Percentiles rank a stretch among this genome's conserved stretches.
These are phyloP conservation scores for Neonothopanus nambi DNA, from an alignment of 1,284 basidiomycete genomes.

Conservation along the genomic window DNA sequence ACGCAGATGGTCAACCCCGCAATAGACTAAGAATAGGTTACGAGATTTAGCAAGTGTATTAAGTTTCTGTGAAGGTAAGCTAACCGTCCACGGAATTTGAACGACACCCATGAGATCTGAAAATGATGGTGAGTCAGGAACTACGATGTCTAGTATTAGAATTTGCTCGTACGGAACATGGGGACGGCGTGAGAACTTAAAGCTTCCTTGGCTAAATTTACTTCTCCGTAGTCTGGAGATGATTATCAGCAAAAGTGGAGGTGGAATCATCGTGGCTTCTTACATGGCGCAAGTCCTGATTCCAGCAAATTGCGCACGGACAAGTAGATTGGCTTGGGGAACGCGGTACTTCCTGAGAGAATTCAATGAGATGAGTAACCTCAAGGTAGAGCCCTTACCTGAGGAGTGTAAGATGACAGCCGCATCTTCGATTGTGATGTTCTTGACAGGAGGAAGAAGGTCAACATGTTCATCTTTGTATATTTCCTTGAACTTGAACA, in stretches of 20 bases:
- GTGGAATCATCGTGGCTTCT: background rate
- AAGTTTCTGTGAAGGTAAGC: background rate
- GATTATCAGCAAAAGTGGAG: background rate
- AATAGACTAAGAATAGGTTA: conserved; percentile 18
- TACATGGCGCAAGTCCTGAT: conserved; percentile 28
- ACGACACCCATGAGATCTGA: conserved; percentile 30
- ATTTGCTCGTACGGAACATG: conserved; percentile 23
- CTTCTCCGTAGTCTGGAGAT: conserved; percentile 26
- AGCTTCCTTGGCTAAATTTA: conserved; percentile 25
- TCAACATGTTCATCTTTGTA: too few species aligned
- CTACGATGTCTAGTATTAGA: background rate
- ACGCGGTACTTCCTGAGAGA: conserved; percentile 31
- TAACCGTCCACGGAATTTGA: conserved; percentile 24
- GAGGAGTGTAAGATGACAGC: conserved; percentile 18
- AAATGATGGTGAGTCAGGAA: background rate
- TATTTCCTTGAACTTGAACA: too few species aligned
- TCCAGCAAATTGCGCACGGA: conserved; percentile 25
- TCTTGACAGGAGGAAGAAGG: too few species aligned
- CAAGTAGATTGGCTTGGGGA: conserved; percentile 32
- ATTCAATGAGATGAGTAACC: background rate
- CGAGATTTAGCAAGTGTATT: background rate
- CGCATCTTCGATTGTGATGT: background rate
- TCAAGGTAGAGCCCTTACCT: background rate
- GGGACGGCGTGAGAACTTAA: conserved; percentile 27
- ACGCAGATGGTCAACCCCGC: conserved; percentile 23